phyloP scores from a whole-genome alignment of 805 yeast genomes.

The Ogataea nitratoaversa region DNA sequence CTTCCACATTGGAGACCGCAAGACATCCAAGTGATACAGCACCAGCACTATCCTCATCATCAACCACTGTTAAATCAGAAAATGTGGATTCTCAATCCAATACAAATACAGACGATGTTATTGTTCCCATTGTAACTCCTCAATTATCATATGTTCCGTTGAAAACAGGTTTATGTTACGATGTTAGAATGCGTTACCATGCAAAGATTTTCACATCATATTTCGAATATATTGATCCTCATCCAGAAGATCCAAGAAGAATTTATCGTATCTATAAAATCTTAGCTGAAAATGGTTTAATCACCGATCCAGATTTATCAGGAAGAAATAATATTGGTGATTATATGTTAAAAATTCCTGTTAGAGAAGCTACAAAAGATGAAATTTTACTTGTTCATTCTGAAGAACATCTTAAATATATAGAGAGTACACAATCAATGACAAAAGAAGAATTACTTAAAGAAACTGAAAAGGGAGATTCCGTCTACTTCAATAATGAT shows the following conservation, averaged over 20 bases:
- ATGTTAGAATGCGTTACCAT: constrained; percentile 96
- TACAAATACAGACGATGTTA: constrained; percentile 17
- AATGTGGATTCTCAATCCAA: no score
- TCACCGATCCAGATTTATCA: constrained; percentile 70
- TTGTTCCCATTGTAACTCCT: constrained; percentile 60
- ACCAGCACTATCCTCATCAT: not conserved
- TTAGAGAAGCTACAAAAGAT: constrained; percentile 80
- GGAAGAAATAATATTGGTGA: constrained; percentile 77
- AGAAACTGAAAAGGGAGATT: constrained; percentile 88
- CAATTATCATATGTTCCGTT: constrained; percentile 66
- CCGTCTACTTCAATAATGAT: constrained; percentile 92
- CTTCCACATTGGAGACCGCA: not conserved
- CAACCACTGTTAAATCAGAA: not conserved
- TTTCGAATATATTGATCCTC: constrained; percentile 94
- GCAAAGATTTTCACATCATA: constrained; percentile 90
- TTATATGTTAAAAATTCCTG: constrained; percentile 83
- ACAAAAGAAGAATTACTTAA: constrained; percentile 68
- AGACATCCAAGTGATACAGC: not conserved
- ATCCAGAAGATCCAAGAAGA: constrained; percentile 97
- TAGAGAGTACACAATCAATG: constrained; percentile 76
- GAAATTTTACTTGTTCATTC: constrained; percentile 88
- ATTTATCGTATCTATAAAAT: constrained; percentile 91
- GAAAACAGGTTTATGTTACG: constrained; percentile 93
- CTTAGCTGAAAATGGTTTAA: constrained; percentile 89
- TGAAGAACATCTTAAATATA: constrained; percentile 68